Base-by-base conservation (phyloP, 2,329 filamentous ascomycete species). In the Zalaria sp. region DNA sequence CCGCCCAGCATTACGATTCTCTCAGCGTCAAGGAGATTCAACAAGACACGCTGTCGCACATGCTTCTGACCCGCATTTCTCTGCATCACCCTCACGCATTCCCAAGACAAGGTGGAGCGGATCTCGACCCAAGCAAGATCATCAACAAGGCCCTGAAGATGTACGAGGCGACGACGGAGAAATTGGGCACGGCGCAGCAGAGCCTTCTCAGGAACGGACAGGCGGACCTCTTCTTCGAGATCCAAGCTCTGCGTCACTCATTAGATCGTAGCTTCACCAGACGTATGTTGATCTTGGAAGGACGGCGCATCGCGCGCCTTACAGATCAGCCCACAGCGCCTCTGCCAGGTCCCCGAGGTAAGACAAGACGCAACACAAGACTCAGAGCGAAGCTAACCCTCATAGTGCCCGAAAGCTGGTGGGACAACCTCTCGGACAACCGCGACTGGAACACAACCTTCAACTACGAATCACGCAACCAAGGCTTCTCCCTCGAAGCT, bases 21-120 rank as follows among this genome's bases (percentile, higher is more conserved):
- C 49, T 61, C 7, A 50, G 45, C 31, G 46, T 60, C n/a, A 60
- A 59, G 39, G 57, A 60, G 38, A 52, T 61, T 5, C 59, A 61
- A 34, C 47, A 53, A 41, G 59, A 61, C 36, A 61, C 59, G 5
- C 48, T 60, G 11, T 55, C 53, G 4, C 58, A 61, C 37, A 50
- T 49, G 3, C 47, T 60, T 4, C 53, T 58, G 38, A 59, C 58
- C 5, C 46, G 51, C 5, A 40, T 61, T 3, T 54, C 57, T 5
- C 46, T 53, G 25, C 49, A 48, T 5, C 56, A 59, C 38, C 57
- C 48, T 8, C 43, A 50, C 7, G 43, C 46, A 5, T 38, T 43
- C 8, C 41, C 44, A 28, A 46, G 52, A 10, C 43, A 40, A 40
- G 38, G 34, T 4, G 43, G 46, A 9, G 41, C 39, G 4, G 32